Percentiles rank a stretch among this genome's conserved stretches.
Evolutionary conservation across 306 rosid species (phyloP).

Genomic region (Inga oerstediana): DNA sequence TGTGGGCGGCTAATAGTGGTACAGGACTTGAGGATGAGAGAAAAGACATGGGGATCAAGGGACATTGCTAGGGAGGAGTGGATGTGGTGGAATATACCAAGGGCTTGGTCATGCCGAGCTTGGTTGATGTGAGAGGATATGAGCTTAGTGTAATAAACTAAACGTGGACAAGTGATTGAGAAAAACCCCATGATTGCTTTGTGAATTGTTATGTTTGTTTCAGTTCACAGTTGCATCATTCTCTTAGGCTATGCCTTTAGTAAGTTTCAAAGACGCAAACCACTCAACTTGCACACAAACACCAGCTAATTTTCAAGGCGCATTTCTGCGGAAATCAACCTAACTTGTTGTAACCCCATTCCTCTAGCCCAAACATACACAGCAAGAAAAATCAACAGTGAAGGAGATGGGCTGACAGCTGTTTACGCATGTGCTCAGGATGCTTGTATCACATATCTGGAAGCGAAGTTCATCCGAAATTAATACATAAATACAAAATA

Average conservation of each 20-base stretch:
- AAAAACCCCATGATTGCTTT: slow-evolving; percentile 43
- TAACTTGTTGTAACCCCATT: not conserved
- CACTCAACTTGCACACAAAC: not conserved
- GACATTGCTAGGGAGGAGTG: slow-evolving; percentile 51
- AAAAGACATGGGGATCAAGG: slow-evolving; percentile 80
- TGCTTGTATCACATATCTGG: not conserved
- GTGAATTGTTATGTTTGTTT: not conserved
- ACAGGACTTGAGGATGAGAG: slow-evolving; percentile 80
- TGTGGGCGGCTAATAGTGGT: slow-evolving; percentile 50
- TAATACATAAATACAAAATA: too few species aligned
- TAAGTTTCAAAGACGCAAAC: not conserved
- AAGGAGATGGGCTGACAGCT: not conserved
- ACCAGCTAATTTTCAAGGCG: not conserved
- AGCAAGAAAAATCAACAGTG: not conserved
- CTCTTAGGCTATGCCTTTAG: not conserved
- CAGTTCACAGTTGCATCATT: not conserved
- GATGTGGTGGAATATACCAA: slow-evolving; percentile 64
- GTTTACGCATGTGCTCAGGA: not conserved
- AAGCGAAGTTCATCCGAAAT: too few species aligned
- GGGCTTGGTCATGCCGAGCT: slow-evolving; percentile 58
- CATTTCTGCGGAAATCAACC: not conserved
- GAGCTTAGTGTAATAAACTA: slow-evolving; percentile 57
- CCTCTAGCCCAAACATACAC: not conserved
- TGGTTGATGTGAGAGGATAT: slow-evolving; percentile 52
- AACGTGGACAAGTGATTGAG: slow-evolving; percentile 41